Evolutionary conservation across 495 filamentous ascomycete species (phyloP), one percentile per base, ranked within the genome.

Genomic region (Lasiosphaeria ovina): DNA sequence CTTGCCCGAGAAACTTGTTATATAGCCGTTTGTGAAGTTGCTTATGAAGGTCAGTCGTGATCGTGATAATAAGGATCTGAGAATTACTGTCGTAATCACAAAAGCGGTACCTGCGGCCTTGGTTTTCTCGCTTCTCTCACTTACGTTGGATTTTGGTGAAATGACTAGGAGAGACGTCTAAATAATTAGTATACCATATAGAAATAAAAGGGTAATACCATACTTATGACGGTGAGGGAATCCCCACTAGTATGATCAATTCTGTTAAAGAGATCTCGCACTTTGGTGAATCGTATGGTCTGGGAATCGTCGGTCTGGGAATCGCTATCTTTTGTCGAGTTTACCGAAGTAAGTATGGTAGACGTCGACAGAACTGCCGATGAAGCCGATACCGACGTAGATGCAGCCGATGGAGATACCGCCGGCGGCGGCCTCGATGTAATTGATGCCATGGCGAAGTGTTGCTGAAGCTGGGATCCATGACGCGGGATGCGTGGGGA

Each of bases 41-140:
- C 55, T 69, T 63, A 54, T 66, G 67, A 11, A 66, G 49, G 33
- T 32, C 0, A 31, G 62, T 65, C 42, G 62, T 54, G 54, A 65
- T 62, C 24, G 59, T 62, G 49, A 69, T 63, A 35, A 65, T 47
- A 35, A 66, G 55, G 54, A 52, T 54, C 32, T 33, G 35, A 24
- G 51, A 45, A 40, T 54, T 40, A 51, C 58, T 54, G 10, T 68
- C 49, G 57, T 65, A 66, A 24, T 61, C 53, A 58, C 63, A 58
- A 52, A 67, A 58, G 35, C 65, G 65, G 58, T 62, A 59, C 51
- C 44, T 63, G 36, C 62, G 62, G 3, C 52, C 16, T 52, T 58
- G 62, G n/a, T 52, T 59, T 16, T 58, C 51, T 62, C 62, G 62
- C 31, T 52, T 59, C 32, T 58, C 51, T 62, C 62, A 53, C 48